Evolutionary conservation across 805 yeast species (phyloP).

Genomic region (Candida dendrica): DNA sequence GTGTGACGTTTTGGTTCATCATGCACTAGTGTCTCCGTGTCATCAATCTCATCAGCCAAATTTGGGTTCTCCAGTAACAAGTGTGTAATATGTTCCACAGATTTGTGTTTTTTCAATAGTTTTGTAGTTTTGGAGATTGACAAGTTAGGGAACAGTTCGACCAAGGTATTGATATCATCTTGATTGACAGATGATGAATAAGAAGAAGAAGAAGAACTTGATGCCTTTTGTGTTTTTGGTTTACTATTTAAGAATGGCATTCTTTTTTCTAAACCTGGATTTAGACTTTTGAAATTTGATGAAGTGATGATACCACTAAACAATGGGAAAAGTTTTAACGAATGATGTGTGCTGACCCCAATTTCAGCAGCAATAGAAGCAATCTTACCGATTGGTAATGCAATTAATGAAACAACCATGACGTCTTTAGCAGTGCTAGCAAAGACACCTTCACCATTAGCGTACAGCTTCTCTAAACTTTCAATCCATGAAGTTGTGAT

Average conservation of each 20-base stretch:
- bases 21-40: constrained; percentile 20
- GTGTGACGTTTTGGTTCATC: neutral
- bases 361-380: constrained; percentile 36
- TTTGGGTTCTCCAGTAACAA: constrained; percentile 57
- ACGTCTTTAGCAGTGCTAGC: constrained; percentile 38
- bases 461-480: constrained; percentile 48
- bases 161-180: constrained; percentile 30
- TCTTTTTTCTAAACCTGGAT: constrained; percentile 46
- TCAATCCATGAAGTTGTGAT: constrained; percentile 53
- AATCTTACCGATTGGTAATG: constrained; percentile 6
- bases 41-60: constrained; percentile 25
- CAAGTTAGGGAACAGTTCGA: constrained; percentile 66
- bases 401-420: constrained; percentile 42
- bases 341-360: constrained; percentile 33
- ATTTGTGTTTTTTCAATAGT: constrained; percentile 39
- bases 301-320: constrained; percentile 47
- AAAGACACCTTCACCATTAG: constrained; percentile 47
- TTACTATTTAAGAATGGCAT: constrained; percentile 35
- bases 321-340: constrained; percentile 45
- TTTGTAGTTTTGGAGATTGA: constrained; percentile 37
- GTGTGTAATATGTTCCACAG: constrained; percentile 53
- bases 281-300: constrained; percentile 33
- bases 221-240: constrained; percentile 2
- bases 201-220: too few relatives aligned
- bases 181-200: constrained; percentile 19